Evolutionary conservation across 257 asterid species (phyloP).

Genomic region (Striga asiatica): DNA sequence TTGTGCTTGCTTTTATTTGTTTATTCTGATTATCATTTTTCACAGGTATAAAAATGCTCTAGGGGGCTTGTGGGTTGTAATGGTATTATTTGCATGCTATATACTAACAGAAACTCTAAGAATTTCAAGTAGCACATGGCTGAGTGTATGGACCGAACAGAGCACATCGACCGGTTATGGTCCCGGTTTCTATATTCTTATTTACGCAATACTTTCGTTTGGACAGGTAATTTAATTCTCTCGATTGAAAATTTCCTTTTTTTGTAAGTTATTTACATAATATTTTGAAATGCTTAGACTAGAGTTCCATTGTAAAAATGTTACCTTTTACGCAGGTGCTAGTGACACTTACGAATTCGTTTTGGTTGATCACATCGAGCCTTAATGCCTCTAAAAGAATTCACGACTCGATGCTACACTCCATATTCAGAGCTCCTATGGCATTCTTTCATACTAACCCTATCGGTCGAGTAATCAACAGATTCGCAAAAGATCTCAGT

Average conservation of each 20-base stretch:
- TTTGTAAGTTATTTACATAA: too few relatives aligned
- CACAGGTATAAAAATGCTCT: slow-evolving; percentile 59
- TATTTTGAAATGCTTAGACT: neutral
- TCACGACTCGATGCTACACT: slow-evolving; percentile 59
- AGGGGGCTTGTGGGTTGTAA: slow-evolving; percentile 83
- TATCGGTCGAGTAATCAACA: slow-evolving; percentile 63
- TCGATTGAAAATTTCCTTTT: too few relatives aligned
- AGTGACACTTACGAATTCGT: slow-evolving; percentile 64
- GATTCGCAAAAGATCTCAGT: slow-evolving; percentile 66
- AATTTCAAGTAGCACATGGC: slow-evolving; percentile 85
- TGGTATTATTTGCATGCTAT: slow-evolving; percentile 55
- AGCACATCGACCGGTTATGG: slow-evolving; percentile 36
- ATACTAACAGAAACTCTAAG: slow-evolving; percentile 59
- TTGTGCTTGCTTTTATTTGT: slow-evolving; percentile 11
- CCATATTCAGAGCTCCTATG: slow-evolving; percentile 80
- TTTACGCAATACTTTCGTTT: slow-evolving; percentile 66
- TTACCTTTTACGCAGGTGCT: slow-evolving; percentile 41
- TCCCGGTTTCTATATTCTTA: slow-evolving; percentile 64
- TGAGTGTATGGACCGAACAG: slow-evolving; percentile 84
- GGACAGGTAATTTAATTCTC: slow-evolving; percentile 42
- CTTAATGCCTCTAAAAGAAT: slow-evolving; percentile 59
- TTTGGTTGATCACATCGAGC: slow-evolving; percentile 71
- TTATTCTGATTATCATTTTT: slow-evolving; percentile 11
- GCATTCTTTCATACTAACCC: slow-evolving; percentile 84
- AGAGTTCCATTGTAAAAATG: neutral